phyloP scores from a whole-genome alignment of 352 stramenopile species.

The Pythium plurisporium region DNA sequence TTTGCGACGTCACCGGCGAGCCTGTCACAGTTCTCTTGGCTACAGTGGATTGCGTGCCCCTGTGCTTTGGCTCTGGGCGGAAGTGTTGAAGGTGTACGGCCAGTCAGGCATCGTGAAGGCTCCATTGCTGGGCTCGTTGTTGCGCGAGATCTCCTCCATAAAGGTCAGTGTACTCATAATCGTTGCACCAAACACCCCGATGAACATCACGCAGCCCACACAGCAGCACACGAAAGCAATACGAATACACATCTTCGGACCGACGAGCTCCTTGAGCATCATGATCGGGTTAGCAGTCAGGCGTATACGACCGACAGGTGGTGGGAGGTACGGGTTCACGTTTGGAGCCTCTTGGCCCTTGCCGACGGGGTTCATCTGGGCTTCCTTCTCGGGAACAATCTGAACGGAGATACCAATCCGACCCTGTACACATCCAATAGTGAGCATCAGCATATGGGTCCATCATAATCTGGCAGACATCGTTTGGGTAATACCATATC shows the following conservation, averaged over 20 bases:
- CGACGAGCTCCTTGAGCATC: slow-evolving; percentile 72
- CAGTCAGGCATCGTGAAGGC: slow-evolving; percentile 8
- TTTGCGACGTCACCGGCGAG: too few species aligned
- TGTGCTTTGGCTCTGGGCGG: too few species aligned
- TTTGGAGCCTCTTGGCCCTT: slow-evolving; percentile 84
- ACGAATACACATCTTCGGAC: slow-evolving; percentile 51
- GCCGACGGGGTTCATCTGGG: slow-evolving; percentile 62
- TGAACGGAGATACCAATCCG: slow-evolving; percentile 59
- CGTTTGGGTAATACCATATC: too few species aligned
- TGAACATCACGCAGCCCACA: slow-evolving; percentile 49
- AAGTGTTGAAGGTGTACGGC: too few species aligned
- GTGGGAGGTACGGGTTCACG: slow-evolving; percentile 87
- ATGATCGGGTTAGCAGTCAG: slow-evolving; percentile 79
- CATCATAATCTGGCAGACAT: background rate
- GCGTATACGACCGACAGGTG: slow-evolving; percentile 80
- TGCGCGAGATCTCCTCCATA: slow-evolving; percentile 29
- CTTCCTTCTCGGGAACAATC: slow-evolving; percentile 85
- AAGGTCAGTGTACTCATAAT: slow-evolving; percentile 80
- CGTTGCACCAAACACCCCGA: slow-evolving; percentile 63
- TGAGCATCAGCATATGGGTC: background rate
- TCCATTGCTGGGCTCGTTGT: background rate
- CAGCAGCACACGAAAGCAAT: slow-evolving; percentile 52
- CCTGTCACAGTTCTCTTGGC: too few species aligned
- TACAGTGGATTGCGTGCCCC: too few species aligned
- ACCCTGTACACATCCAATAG: slow-evolving; percentile 25